Base-by-base conservation (phyloP, 345 rosid species). In the Pistacia vera region DNA sequence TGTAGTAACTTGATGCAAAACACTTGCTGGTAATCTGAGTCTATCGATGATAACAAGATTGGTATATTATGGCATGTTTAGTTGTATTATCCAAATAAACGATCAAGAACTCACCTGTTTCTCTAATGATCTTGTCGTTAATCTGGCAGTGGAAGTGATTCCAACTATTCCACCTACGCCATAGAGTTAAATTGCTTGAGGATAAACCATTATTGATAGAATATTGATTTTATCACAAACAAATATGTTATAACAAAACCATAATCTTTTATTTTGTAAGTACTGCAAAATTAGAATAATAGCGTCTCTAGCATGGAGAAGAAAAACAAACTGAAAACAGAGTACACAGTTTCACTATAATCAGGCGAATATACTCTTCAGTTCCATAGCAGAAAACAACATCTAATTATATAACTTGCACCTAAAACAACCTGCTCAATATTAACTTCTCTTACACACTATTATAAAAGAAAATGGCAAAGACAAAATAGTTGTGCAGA, bases 131-230 rank as follows among this genome's bases (percentile, higher is more conserved):
- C 58, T 35, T 69, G 44, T 77, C 70, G 1, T 70, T 52, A 5
- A 69, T 54, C 51, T 77, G 74, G 74, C 79, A 70, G 16, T 52
- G 70, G 72, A 77, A 77, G 28, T 70, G 79, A 63, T 77, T 77
- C 75, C 70, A 77, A 28, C 79, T 63, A 63, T 70, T 77, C 75
- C 79, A 70, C 35, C 70, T 62, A 17, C 55, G 11, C 8, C 73
- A 10, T 25, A 28, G 16, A 71, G 11, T n/a, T 5, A 38, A 57
- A 11, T 59, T 9, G 12, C 12, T 49, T 49, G 52, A 49, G 12
- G 52, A 49, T 9, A 49, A 49, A 49, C 11, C 12, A 49, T n/a
- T 9, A 49, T 0, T 9, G 12, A 13, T 56, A 18, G 59, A 56
- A 13, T 4, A 54, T 56, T 56, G 20, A 56, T 56, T 56, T 56